Percentiles rank a stretch among this genome's conserved stretches.
phyloP scores from a whole-genome alignment of 768 basidiomycete species.

The Kwoniella heveanensis region DNA sequence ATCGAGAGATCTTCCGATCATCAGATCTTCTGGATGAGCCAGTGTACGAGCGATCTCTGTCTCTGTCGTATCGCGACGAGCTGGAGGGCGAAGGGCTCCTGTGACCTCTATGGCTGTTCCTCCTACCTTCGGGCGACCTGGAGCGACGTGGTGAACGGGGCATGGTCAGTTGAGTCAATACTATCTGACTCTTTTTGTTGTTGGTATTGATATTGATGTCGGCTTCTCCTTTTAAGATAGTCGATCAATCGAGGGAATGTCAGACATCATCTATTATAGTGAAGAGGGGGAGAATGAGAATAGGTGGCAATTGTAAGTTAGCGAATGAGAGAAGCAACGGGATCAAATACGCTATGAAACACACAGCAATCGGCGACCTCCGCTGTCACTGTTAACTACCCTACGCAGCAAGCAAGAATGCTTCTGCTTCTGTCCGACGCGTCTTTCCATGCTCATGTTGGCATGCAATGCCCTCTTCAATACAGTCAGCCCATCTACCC shows the following conservation, averaged over 20 bases:
- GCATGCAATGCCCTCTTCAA: no score
- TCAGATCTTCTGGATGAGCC: constrained; percentile 31
- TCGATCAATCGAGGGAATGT: no score
- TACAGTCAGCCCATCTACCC: no score
- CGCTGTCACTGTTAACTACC: neutral
- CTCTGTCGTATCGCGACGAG: constrained; percentile 30
- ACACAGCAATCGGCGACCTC: neutral
- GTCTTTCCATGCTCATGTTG: no score
- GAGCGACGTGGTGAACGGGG: constrained; percentile 34
- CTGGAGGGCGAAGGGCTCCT: constrained; percentile 27
- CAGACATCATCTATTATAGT: neutral
- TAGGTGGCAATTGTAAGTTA: constrained; percentile 6
- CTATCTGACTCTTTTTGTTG: neutral
- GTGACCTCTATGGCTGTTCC: constrained; percentile 15
- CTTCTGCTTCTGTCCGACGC: no score
- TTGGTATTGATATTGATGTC: no score
- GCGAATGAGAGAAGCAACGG: neutral
- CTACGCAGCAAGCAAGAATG: no score
- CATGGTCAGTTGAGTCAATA: constrained; percentile 8
- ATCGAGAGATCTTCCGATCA: constrained; percentile 30
- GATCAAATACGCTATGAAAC: constrained; percentile 6
- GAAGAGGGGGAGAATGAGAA: neutral
- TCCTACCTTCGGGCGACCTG: constrained; percentile 26
- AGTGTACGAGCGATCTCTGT: constrained; percentile 28
- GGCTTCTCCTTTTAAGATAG: neutral